A percentile compares a stretch with the other conserved stretches of the same genome.
Evolutionary conservation across 768 basidiomycete genomes (phyloP).

Genomic region (Boletus sp.): DNA sequence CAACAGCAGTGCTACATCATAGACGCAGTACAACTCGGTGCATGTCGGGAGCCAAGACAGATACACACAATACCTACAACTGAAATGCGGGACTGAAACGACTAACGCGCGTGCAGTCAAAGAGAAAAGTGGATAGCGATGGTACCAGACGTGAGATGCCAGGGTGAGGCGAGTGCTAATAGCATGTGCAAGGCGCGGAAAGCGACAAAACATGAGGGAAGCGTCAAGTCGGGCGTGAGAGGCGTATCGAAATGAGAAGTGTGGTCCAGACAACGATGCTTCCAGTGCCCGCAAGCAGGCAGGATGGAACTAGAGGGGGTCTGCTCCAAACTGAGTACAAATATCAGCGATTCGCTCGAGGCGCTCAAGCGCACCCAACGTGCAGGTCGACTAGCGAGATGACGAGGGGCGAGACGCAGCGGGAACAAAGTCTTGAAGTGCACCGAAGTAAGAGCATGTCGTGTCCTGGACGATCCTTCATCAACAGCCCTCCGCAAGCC

Average conservation of each 20-base stretch:
- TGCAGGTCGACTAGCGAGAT: constrained; percentile 39
- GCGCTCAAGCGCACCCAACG: constrained; percentile 27
- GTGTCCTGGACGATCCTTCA: constrained; percentile 22
- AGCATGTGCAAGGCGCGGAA: constrained; percentile 12
- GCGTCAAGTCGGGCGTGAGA: constrained; percentile 20
- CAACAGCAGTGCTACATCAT: constrained; percentile 31
- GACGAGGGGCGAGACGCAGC: constrained; percentile 27
- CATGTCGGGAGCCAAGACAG: constrained; percentile 28
- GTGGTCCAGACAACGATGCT: constrained; percentile 11
- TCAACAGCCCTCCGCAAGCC: constrained; percentile 26
- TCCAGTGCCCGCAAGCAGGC: constrained; percentile 30
- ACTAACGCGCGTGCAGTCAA: constrained; percentile 23
- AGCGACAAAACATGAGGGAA: constrained; percentile 7
- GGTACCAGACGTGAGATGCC: constrained; percentile 22
- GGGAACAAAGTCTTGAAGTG: constrained; percentile 6
- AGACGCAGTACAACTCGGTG: constrained; percentile 30
- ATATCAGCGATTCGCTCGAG: constrained; percentile 13
- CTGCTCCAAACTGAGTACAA: constrained; percentile 10
- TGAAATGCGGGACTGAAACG: constrained; percentile 22
- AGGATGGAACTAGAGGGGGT: constrained; percentile 5
- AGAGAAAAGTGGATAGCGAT: constrained; percentile 23
- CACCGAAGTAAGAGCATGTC: neutral
- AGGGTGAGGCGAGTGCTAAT: constrained; percentile 14
- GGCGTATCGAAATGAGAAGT: constrained; percentile 27
- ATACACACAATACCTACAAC: constrained; percentile 35